These are phyloP conservation scores for Cornus kousa DNA, from an alignment of 148 eudicot species.

Conservation along the genomic window DNA sequence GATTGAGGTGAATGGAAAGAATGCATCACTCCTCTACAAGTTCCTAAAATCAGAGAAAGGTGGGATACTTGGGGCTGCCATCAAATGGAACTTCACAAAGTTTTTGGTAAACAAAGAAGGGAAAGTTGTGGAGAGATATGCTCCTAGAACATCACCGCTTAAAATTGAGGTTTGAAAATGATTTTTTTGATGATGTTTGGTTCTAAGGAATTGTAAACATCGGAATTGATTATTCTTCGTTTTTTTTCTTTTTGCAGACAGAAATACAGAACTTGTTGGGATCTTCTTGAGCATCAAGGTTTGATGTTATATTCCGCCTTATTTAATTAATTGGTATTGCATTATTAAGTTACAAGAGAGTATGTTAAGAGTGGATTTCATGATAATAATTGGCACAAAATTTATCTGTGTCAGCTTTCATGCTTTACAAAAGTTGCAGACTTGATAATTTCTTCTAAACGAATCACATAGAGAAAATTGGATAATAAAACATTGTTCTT, in stretches of 20 bases:
- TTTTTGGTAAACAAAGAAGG: constrained; percentile 72
- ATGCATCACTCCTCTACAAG: constrained; percentile 70
- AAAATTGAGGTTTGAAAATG: constrained; percentile 53
- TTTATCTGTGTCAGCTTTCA: too few relatives aligned
- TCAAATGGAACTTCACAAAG: constrained; percentile 88
- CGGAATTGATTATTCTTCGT: background rate
- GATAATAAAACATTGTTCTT: too few relatives aligned
- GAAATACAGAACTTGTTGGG: constrained; percentile 15
- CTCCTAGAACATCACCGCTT: constrained; percentile 63
- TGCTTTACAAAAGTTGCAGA: too few relatives aligned
- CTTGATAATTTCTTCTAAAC: too few relatives aligned
- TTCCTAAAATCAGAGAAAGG: constrained; percentile 59
- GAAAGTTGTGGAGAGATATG: constrained; percentile 56
- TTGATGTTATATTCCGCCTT: background rate
- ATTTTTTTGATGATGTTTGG: background rate
- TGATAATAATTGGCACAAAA: background rate
- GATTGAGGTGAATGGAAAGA: constrained; percentile 26
- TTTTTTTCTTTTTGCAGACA: background rate
- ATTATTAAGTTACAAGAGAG: background rate
- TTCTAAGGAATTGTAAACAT: background rate
- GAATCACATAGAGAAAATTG: too few relatives aligned
- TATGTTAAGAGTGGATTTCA: background rate
- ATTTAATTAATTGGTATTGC: background rate
- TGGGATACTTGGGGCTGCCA: constrained; percentile 51
- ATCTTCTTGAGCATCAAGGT: constrained; percentile 17